Evolutionary conservation across 208 protist species (phyloP), one percentile per base, ranked within the genome.

Genomic region (Lotmaria passim): DNA sequence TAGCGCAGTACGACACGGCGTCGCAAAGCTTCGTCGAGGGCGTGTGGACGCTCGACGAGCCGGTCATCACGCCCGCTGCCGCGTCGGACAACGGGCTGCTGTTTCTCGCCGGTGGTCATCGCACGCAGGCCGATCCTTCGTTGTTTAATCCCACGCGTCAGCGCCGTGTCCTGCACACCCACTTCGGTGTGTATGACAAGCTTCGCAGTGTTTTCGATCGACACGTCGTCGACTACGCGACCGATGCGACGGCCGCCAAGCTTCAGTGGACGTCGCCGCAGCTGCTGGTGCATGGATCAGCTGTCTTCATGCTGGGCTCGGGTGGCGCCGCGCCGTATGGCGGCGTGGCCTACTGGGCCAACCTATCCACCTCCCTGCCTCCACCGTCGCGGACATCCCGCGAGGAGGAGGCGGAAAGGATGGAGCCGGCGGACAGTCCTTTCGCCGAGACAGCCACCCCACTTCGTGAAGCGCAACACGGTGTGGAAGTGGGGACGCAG

Each of bases 1-100:
- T 82, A 5, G 73, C 76, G 12, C 69, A 78, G 63, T 89, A 75
- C 63, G 73, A 89, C 56, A 70, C 79, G 19, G 30, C 48, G 7
- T 74, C 70, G 8, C 69, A 61, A 1, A 56, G 69, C 51, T 86
- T 89, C 30, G 62, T 83, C 39, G 79, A 89, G 14, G 71, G 66
- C 5, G 79, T 73, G 39, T 80, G 80, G 76, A 51, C 63, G 5
- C 61, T 83, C 1, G 70, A 62, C 17, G 12, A 36, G 17, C 48
- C 67, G 1, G 46, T 79, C 36, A 66, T 75, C 56, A 69, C 31
- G 2, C 73, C 79, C 43, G 79, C 63, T 15, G 69, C 82, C 2
- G 34, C 77, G 8, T 65, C 59, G n/a, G 39, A 64, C 48, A 78
- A 56, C 51, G 63, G 66, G 19, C 47, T 85, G 10, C 19, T 81